Conservation (phyloP, 176 grass and related monocot species). For the Microstegium vimineum region DNA sequence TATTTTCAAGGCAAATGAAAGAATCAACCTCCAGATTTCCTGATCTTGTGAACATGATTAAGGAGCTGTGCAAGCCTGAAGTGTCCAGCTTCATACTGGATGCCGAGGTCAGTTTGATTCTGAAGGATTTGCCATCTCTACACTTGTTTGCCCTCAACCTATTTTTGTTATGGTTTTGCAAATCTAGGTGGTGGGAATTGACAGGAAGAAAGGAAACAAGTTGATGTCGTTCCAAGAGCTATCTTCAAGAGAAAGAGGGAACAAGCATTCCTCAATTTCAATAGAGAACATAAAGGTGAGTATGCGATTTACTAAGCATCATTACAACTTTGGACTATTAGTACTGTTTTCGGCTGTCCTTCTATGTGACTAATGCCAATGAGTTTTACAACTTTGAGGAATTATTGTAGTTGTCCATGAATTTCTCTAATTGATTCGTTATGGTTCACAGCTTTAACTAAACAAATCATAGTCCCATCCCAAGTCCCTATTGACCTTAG, state of each 20-base stretch:
- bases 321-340: conserved; percentile 10
- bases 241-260: conserved; percentile 91
- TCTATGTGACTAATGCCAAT: conserved; percentile 15
- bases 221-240: conserved; percentile 95
- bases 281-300: conserved; percentile 77
- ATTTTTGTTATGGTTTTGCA: conserved; percentile 22
- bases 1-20: conserved; percentile 99
- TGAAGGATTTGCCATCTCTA: neutral
- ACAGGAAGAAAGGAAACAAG: conserved; percentile 75
- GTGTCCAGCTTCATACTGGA: conserved; percentile 78
- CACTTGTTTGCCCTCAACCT: conserved; percentile 23
- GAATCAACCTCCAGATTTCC: conserved; percentile 85
- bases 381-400: conserved; percentile 11
- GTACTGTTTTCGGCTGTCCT: conserved; percentile 3
- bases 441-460: neutral
- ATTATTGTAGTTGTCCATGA: neutral
- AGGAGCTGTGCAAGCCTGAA: conserved; percentile 55
- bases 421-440: neutral
- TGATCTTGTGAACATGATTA: conserved; percentile 75
- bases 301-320: neutral
- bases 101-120: conserved; percentile 62
- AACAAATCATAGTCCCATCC: neutral
- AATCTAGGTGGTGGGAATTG: conserved; percentile 74
- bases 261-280: conserved; percentile 60
- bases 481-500: neutral